Percentiles rank a stretch among this genome's conserved stretches.
Evolutionary conservation across 495 filamentous ascomycete species (phyloP).

Genomic region (Aspergillus cavernicola): DNA sequence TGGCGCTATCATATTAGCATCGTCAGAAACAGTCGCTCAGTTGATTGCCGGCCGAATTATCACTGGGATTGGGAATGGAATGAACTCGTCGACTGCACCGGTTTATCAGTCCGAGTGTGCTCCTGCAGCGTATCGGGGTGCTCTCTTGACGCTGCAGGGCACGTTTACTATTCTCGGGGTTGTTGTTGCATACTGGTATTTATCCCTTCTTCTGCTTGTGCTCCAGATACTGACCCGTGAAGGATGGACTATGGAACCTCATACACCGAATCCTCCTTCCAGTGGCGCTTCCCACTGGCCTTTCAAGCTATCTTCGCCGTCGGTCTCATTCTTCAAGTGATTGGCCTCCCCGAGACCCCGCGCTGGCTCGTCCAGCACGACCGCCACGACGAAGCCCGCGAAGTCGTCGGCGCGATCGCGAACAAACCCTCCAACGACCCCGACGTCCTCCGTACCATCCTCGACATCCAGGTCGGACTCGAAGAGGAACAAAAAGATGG

Average conservation of each 20-base stretch:
- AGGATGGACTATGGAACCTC: conserved; percentile 56
- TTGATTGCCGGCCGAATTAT: conserved; percentile 49
- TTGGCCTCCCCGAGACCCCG: conserved; percentile 61
- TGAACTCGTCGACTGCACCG: conserved; percentile 49
- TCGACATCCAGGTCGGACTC: conserved; percentile 35
- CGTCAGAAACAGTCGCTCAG: conserved; percentile 44
- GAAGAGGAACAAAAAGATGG: conserved; percentile 35
- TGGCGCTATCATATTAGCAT: conserved; percentile 39
- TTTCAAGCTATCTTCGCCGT: conserved; percentile 59
- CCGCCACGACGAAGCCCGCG: conserved; percentile 46
- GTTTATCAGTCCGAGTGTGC: conserved; percentile 55
- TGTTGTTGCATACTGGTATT: conserved; percentile 39
- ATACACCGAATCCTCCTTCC: conserved; percentile 42
- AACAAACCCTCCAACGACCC: conserved; percentile 15
- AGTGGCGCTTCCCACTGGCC: conserved; percentile 56
- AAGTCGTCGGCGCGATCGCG: conserved; percentile 20
- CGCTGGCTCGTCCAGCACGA: conserved; percentile 52
- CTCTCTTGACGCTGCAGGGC: conserved; percentile 49
- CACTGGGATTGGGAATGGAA: conserved; percentile 49
- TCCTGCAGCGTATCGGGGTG: conserved; percentile 56
- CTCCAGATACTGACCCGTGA: too few relatives aligned
- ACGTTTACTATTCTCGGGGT: conserved; percentile 42
- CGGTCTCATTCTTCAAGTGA: conserved; percentile 52
- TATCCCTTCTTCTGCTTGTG: too few relatives aligned
- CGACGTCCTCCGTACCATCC: conserved; percentile 15